These are phyloP conservation scores for Prosopis cineraria DNA, from an alignment of 306 rosid genomes.

Conservation along the genomic window DNA sequence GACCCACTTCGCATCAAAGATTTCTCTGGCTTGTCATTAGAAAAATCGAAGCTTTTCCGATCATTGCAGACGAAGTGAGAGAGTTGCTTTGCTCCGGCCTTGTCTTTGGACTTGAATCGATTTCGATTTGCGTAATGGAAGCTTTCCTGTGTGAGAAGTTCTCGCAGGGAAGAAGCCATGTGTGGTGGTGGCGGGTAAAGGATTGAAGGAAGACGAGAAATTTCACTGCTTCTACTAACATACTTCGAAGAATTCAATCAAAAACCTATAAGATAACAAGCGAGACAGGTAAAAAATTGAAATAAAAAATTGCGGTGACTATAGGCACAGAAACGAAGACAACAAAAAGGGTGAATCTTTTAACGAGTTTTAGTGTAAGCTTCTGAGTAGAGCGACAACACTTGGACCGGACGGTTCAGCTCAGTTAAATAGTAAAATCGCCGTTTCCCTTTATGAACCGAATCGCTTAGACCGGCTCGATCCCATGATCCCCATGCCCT, in stretches of 20 bases:
- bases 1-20: conserved; percentile 37
- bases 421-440: not conserved
- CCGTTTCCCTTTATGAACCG: not conserved
- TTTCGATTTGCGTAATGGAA: conserved; percentile 35
- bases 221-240: conserved; percentile 21
- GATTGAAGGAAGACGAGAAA: conserved; percentile 31
- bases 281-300: conserved; percentile 20
- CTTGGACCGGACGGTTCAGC: conserved; percentile 21
- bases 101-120: conserved; percentile 20
- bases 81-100: conserved; percentile 28
- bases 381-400: not conserved
- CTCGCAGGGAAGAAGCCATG: conserved; percentile 74
- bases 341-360: conserved; percentile 33
- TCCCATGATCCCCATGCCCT: too few relatives aligned
- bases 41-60: conserved; percentile 32
- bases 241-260: conserved; percentile 30
- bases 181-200: conserved; percentile 13
- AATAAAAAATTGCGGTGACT: not conserved
- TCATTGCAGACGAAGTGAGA: conserved; percentile 59
- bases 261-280: conserved; percentile 33
- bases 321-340: conserved; percentile 25
- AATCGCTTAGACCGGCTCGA: not conserved
- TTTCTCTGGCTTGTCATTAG: conserved; percentile 30
- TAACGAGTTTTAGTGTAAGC: conserved; percentile 9
- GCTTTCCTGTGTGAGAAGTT: conserved; percentile 69